phyloP scores from a whole-genome alignment of 225 moss, liverwort and hornwort species.

The Lunularia cruciata region DNA sequence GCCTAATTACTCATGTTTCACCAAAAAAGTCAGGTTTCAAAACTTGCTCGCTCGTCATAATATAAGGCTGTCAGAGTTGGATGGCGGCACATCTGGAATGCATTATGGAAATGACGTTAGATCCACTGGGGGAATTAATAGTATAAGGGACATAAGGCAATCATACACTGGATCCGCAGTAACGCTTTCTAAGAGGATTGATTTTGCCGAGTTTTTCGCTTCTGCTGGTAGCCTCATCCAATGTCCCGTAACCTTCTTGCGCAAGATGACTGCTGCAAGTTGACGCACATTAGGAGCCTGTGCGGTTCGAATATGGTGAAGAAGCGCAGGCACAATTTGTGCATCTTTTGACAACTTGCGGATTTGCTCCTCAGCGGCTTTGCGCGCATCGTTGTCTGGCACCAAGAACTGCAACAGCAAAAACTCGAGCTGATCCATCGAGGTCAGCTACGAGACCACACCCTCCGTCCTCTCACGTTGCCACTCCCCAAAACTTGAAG shows the following conservation, averaged over 20 bases:
- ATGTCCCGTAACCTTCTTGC: slow-evolving; percentile 95
- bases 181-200: slow-evolving; percentile 90
- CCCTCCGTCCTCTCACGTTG: no score
- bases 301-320: slow-evolving; percentile 75
- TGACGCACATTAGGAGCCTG: slow-evolving; percentile 84
- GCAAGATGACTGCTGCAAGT: slow-evolving; percentile 90
- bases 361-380: slow-evolving; percentile 94
- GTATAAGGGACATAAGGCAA: neutral
- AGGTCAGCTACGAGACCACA: no score
- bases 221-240: slow-evolving; percentile 83
- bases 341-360: slow-evolving; percentile 80
- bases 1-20: no score
- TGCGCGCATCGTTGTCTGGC: slow-evolving; percentile 84
- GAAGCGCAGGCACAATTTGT: slow-evolving; percentile 79
- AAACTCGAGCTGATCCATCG: slow-evolving; percentile 78
- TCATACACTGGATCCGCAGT: slow-evolving; percentile 73
- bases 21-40: no score
- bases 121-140: neutral
- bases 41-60: no score
- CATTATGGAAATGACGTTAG: neutral
- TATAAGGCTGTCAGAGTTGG: no score
- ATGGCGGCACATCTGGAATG: no score
- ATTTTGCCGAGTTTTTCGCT: slow-evolving; percentile 68
- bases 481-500: no score
- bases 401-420: slow-evolving; percentile 85